Evolutionary conservation across 2,329 filamentous ascomycete genomes (phyloP).

Genomic region (Tolypocladium amazonense): DNA sequence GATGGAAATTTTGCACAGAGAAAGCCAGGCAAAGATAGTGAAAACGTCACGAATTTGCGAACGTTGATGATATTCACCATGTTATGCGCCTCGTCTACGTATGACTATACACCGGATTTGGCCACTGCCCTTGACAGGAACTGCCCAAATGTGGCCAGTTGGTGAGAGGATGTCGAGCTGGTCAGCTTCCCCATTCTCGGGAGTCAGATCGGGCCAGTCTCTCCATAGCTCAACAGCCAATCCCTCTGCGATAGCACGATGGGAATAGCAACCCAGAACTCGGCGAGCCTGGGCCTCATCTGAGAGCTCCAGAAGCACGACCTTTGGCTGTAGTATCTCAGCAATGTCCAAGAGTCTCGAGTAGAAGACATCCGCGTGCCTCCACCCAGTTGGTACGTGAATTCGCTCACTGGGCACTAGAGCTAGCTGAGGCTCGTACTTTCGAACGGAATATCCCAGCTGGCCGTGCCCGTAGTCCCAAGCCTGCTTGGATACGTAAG

Average conservation of each 20-base stretch:
- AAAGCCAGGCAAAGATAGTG: not conserved
- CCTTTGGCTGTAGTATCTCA: constrained; percentile 32
- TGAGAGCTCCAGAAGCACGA: constrained; percentile 61
- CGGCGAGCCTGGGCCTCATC: constrained; percentile 56
- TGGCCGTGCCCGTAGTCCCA: constrained; percentile 28
- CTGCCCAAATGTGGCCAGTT: constrained; percentile 5
- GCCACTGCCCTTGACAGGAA: constrained; percentile 36
- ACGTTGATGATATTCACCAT: too few species aligned
- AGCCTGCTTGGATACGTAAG: constrained; percentile 62
- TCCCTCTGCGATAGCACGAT: constrained; percentile 13
- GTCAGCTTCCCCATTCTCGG: constrained; percentile 15
- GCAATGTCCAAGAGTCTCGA: constrained; percentile 49
- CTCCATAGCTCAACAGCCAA: constrained; percentile 57
- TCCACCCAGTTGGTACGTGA: constrained; percentile 18
- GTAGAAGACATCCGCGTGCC: constrained; percentile 53
- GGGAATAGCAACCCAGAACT: constrained; percentile 40
- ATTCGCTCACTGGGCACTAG: constrained; percentile 46
- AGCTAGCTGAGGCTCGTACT: constrained; percentile 71
- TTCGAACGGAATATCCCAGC: constrained; percentile 63
- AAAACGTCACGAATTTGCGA: not conserved
- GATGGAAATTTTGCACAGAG: not conserved
- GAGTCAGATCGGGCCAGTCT: constrained; percentile 45
- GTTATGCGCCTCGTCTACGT: not conserved
- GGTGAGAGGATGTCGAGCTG: constrained; percentile 11
- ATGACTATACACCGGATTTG: constrained; percentile 33